Percentiles rank a stretch among this genome's conserved stretches.
Conservation (phyloP, 495 filamentous ascomycete genomes). For the Collariella sp. region DNA sequence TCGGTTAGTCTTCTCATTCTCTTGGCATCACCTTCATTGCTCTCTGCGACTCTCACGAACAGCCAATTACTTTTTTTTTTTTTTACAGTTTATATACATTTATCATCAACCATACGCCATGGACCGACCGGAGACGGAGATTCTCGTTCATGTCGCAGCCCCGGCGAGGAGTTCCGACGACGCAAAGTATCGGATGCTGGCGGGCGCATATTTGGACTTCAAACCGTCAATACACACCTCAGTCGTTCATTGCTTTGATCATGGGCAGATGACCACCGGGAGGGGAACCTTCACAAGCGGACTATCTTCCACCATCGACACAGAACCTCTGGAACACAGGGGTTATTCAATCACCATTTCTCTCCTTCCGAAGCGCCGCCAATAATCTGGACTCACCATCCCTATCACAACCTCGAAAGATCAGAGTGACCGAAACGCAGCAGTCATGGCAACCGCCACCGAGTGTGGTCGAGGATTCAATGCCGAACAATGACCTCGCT, state of each 20-base stretch:
- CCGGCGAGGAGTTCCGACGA: slow-evolving; percentile 55
- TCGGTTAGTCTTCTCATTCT: no score
- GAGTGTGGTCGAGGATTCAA: slow-evolving; percentile 36
- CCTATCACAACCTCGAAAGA: slow-evolving; percentile 10
- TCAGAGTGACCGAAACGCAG: slow-evolving; percentile 1
- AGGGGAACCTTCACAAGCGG: neutral
- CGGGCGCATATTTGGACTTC: slow-evolving; percentile 53
- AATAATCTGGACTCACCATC: slow-evolving; percentile 38
- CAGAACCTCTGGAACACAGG: neutral
- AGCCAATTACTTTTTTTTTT: neutral
- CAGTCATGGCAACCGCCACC: slow-evolving; percentile 32
- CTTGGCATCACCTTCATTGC: no score
- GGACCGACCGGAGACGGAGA: slow-evolving; percentile 40
- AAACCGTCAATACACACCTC: slow-evolving; percentile 25
- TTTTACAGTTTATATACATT: neutral
- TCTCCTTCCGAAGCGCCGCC: slow-evolving; percentile 39
- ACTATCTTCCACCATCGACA: neutral
- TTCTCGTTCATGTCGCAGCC: slow-evolving; percentile 61
- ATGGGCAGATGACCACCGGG: neutral
- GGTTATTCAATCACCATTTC: slow-evolving; percentile 22
- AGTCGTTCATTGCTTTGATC: neutral
- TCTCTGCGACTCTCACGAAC: no score
- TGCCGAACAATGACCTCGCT: slow-evolving; percentile 23
- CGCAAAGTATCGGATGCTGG: slow-evolving; percentile 52
- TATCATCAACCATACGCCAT: neutral